Percentiles rank a stretch among this genome's conserved stretches.
Evolutionary conservation across 129 eudicot genomes (phyloP).

Genomic region (Escallonia rubra): DNA sequence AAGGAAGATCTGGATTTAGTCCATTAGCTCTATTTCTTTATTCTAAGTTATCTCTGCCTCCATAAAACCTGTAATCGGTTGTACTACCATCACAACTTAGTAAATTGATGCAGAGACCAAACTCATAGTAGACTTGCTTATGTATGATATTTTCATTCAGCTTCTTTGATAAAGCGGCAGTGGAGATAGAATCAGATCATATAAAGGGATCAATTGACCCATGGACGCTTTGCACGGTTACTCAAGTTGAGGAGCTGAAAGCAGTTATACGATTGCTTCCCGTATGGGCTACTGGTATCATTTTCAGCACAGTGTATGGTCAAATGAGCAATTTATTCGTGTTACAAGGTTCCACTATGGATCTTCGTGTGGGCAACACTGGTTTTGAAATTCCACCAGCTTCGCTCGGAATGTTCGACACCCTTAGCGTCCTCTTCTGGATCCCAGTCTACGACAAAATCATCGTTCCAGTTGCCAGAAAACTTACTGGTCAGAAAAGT

Average conservation of each 20-base stretch:
- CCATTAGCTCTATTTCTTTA: no score
- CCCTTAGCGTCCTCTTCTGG: slow-evolving; percentile 37
- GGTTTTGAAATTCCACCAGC: slow-evolving; percentile 40
- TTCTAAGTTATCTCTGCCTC: no score
- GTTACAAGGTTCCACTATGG: slow-evolving; percentile 33
- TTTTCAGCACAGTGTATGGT: slow-evolving; percentile 21
- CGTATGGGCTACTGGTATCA: slow-evolving; percentile 32
- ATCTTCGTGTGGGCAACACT: slow-evolving; percentile 20
- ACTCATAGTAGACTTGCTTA: neutral
- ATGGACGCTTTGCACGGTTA: slow-evolving; percentile 44
- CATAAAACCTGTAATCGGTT: neutral
- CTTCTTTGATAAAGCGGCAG: slow-evolving; percentile 43
- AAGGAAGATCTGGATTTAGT: no score
- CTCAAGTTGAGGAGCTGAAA: slow-evolving; percentile 44
- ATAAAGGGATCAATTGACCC: slow-evolving; percentile 18
- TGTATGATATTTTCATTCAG: slow-evolving; percentile 10
- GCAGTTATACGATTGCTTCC: slow-evolving; percentile 29
- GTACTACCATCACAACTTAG: neutral
- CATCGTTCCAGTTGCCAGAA: slow-evolving; percentile 29
- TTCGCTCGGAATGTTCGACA: slow-evolving; percentile 28
- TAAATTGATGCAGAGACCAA: neutral
- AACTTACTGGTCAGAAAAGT: slow-evolving; percentile 30
- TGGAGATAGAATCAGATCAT: slow-evolving; percentile 22
- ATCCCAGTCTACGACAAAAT: slow-evolving; percentile 32
- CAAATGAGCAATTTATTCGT: slow-evolving; percentile 34